Percentiles rank a stretch among this genome's conserved stretches.
Evolutionary conservation across 768 basidiomycete genomes (phyloP).

Genomic region (Galerina marginata): DNA sequence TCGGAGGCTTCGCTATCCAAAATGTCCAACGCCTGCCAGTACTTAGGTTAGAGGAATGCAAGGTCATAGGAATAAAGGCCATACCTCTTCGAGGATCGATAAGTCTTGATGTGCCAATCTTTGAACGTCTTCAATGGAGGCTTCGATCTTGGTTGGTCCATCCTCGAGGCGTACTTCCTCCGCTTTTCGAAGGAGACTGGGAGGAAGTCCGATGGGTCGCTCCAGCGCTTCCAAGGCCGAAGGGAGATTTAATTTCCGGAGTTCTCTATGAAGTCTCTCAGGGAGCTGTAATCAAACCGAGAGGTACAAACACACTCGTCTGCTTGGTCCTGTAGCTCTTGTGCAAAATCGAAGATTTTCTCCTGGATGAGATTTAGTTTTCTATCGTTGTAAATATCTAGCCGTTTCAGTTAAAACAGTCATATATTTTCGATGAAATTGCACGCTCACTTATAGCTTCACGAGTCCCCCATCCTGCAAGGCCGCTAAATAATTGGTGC

Average conservation of each 20-base stretch:
- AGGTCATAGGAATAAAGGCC: conserved; percentile 16
- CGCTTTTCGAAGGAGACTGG: conserved; percentile 83
- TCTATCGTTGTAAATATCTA: conserved; percentile 84
- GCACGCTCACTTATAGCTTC: conserved; percentile 78
- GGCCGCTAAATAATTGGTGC: conserved; percentile 69
- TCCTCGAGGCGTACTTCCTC: conserved; percentile 83
- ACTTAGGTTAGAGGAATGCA: background rate
- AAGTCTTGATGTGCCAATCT: conserved; percentile 66
- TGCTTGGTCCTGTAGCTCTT: conserved; percentile 63
- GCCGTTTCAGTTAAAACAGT: background rate
- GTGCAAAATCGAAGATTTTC: conserved; percentile 63
- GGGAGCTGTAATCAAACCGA: background rate
- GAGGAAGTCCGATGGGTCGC: conserved; percentile 85
- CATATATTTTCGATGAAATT: background rate
- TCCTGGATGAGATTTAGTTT: conserved; percentile 74
- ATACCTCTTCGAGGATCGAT: conserved; percentile 76
- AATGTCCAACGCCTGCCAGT: conserved; percentile 78
- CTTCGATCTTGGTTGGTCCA: conserved; percentile 74
- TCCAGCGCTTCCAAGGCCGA: conserved; percentile 88
- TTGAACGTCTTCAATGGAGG: conserved; percentile 74
- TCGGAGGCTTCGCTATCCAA: conserved; percentile 91
- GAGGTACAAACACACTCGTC: conserved; percentile 55
- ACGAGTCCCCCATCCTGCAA: conserved; percentile 87
- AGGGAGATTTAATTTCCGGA: conserved; percentile 80
- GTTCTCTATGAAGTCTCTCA: conserved; percentile 46